These are phyloP conservation scores for Phialemonium atrogriseum DNA, from an alignment of 2,329 filamentous ascomycete genomes.

Conservation along the genomic window DNA sequence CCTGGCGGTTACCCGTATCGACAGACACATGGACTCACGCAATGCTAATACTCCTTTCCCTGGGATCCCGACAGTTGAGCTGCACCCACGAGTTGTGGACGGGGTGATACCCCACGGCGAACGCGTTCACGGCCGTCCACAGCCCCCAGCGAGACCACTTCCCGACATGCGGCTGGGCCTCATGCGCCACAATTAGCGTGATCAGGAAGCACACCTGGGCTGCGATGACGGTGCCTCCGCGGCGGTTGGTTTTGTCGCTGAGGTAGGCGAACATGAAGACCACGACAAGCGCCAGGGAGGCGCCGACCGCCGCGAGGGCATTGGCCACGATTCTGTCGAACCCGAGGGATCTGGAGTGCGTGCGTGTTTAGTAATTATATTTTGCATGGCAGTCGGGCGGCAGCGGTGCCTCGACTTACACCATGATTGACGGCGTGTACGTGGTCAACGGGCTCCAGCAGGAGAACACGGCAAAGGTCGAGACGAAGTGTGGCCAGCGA, in stretches of 20 bases:
- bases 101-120: conserved; percentile 45
- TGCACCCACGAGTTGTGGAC: conserved; percentile 45
- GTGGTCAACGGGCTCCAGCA: conserved; percentile 44
- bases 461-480: conserved; percentile 40
- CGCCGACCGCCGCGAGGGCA: conserved; percentile 33
- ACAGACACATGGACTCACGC: conserved; percentile 26
- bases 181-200: conserved; percentile 30
- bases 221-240: conserved; percentile 33
- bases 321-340: conserved; percentile 38
- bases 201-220: conserved; percentile 36
- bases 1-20: not conserved
- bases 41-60: conserved; percentile 39
- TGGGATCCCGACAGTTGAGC: conserved; percentile 36
- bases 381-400: no score
- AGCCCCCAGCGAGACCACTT: conserved; percentile 41
- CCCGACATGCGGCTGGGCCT: conserved; percentile 31
- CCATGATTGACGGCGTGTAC: conserved; percentile 38
- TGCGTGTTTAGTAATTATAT: no score
- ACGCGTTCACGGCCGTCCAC: conserved; percentile 41
- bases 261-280: conserved; percentile 40
- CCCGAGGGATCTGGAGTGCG: conserved; percentile 18
- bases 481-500: conserved; percentile 39
- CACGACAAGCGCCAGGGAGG: conserved; percentile 34
- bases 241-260: conserved; percentile 35
- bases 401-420: no score